Evolutionary conservation across 345 rosid species (phyloP), one percentile per base, ranked within the genome.

Genomic region (Salix suchowensis): DNA sequence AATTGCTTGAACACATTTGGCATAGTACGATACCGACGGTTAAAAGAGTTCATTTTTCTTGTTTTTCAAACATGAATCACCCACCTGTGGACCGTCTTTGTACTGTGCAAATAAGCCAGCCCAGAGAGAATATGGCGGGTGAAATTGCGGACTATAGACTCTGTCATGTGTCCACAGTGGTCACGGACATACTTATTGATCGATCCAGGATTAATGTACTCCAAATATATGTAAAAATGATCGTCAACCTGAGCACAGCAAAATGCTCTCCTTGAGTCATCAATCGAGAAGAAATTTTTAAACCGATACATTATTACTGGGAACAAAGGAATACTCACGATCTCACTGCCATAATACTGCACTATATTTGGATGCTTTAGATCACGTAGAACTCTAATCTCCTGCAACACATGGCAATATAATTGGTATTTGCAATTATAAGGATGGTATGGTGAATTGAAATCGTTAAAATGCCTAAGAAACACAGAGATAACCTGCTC

Each of bases 51-150:
- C 34, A 50, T 16, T 6, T 76, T 68, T 60, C 21, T 23, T 39
- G 60, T 68, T 39, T 15, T 9, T 68, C 74, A 28, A 15, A 40
- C 8, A 39, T 48, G 36, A 71, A 30, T 80, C 74, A 89, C 93
- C 90, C 71, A 89, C 96, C 93, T 91, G 87, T 91, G 96, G 73
- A 91, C 83, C 18, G 90, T 91, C 74, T 84, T 83, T 58, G 65
- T 88, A 76, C 91, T 71, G 40, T 91, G 93, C 85, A 91, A 76
- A 81, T 80, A 91, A 60, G 86, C 89, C 72, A 91, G 79, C 28
- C 96, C 93, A 80, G 82, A 78, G 42, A 91, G 88, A 80, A 86
- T 89, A 80, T 91, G 96, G 70, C 91, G 91, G 46, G 93, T 91
- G 78, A 91, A 91, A 83, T 86, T 88, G 68, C 93, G 90, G 78